phyloP scores from a whole-genome alignment of 371 early-diverging fungal species.

The Mucor circinelloides region DNA sequence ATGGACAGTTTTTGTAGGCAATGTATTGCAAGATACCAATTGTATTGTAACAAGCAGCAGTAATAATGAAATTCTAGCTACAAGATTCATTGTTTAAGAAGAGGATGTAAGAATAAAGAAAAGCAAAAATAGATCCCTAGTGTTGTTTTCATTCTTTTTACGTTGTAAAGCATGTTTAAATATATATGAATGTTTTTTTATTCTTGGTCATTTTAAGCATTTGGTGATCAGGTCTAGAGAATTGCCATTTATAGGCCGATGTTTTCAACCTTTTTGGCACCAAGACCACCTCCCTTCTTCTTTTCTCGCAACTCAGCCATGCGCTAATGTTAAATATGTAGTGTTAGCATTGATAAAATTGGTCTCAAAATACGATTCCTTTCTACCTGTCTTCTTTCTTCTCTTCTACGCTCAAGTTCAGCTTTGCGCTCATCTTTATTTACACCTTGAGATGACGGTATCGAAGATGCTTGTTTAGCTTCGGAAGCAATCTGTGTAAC shows the following conservation, averaged over 20 bases:
- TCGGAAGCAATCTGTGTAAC: constrained; percentile 7
- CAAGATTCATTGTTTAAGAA: background rate
- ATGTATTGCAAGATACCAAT: constrained; percentile 2
- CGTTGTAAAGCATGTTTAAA: background rate
- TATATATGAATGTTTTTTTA: background rate
- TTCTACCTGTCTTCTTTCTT: constrained; percentile 65
- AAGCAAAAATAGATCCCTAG: constrained; percentile 1
- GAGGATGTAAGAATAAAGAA: background rate
- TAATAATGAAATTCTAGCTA: background rate
- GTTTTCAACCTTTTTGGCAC: constrained; percentile 38
- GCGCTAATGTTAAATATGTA: constrained; percentile 23
- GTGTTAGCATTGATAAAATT: background rate
- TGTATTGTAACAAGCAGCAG: background rate
- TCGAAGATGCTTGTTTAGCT: background rate
- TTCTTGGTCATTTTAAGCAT: constrained; percentile 6
- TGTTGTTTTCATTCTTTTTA: background rate
- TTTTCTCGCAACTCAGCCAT: constrained; percentile 63
- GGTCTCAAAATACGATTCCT: background rate
- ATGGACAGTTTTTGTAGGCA: constrained; percentile 9
- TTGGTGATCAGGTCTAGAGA: constrained; percentile 11
- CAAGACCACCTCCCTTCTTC: constrained; percentile 48
- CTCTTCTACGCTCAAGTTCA: constrained; percentile 60
- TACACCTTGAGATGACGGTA: constrained; percentile 15
- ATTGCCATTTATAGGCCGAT: constrained; percentile 22
- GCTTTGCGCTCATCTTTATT: constrained; percentile 56